These are phyloP conservation scores for Neurospora pannonica DNA, from an alignment of 495 filamentous ascomycete genomes.

Conservation along the genomic window DNA sequence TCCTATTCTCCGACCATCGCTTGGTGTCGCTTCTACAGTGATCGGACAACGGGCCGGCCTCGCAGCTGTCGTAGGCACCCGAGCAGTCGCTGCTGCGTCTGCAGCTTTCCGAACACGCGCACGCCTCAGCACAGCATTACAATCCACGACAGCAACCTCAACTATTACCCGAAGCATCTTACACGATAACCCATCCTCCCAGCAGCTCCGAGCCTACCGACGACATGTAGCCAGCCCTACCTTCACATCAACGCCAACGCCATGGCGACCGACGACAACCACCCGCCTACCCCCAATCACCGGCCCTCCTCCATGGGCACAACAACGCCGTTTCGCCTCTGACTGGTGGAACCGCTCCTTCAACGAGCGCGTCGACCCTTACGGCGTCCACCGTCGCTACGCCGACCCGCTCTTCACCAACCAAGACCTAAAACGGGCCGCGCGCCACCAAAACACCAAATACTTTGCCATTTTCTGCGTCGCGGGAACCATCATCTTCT, in stretches of 20 bases:
- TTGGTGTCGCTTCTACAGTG: neutral
- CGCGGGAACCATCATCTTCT: conserved; percentile 42
- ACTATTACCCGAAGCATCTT: neutral
- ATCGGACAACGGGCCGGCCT: neutral
- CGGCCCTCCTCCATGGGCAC: neutral
- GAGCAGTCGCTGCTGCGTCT: neutral
- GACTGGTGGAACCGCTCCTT: neutral
- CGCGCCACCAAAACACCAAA: conserved; percentile 23
- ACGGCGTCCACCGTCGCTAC: conserved; percentile 13
- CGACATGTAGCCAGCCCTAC: neutral
- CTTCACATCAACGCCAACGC: neutral
- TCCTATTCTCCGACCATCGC: neutral
- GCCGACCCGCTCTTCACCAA: conserved; percentile 33
- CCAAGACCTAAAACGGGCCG: conserved; percentile 11
- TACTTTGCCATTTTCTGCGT: conserved; percentile 23
- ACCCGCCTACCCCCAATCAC: neutral
- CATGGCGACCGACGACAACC: neutral
- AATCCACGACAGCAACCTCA: neutral
- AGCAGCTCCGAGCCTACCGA: neutral
- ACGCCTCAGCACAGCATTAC: neutral
- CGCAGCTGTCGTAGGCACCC: neutral
- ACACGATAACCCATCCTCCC: neutral
- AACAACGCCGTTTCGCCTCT: neutral
- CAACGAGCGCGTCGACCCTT: conserved; percentile 1
- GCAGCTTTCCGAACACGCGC: neutral